phyloP scores from a whole-genome alignment of 2,329 filamentous ascomycete genomes.

The Pezicula radicicola region DNA sequence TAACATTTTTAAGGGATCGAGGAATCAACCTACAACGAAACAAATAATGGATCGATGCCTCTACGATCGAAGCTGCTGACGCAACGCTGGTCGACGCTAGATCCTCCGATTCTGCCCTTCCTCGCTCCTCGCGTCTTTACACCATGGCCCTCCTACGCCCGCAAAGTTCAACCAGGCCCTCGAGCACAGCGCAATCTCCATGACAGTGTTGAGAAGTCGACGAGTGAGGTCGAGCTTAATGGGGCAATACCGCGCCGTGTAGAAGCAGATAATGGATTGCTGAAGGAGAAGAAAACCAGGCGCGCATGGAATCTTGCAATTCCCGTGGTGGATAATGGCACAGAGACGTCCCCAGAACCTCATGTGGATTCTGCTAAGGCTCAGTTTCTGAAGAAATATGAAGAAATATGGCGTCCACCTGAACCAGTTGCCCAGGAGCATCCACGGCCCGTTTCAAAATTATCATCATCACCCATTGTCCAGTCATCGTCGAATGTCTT shows the following conservation, averaged over 20 bases:
- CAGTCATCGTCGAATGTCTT: too few relatives aligned
- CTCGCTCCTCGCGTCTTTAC: slow-evolving; percentile 28
- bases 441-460: background rate
- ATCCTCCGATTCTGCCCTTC: slow-evolving; percentile 28
- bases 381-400: slow-evolving; percentile 9
- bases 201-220: background rate
- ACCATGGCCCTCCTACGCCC: slow-evolving; percentile 24
- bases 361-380: background rate
- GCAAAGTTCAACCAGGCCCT: background rate
- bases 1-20: background rate
- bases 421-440: background rate
- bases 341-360: background rate
- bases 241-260: too few relatives aligned
- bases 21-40: background rate
- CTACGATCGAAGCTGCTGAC: slow-evolving; percentile 17
- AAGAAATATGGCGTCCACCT: slow-evolving; percentile 9
- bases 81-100: slow-evolving; percentile 24
- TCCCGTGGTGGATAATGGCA: too few relatives aligned
- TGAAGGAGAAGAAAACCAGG: too few relatives aligned
- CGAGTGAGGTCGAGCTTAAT: background rate
- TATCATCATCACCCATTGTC: slow-evolving; percentile 1
- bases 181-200: slow-evolving; percentile 6
- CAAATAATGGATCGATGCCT: slow-evolving; percentile 24
- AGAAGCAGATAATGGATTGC: too few relatives aligned
- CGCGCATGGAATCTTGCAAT: too few relatives aligned